A percentile compares a stretch with the other conserved stretches of the same genome.
These are phyloP conservation scores for Misopates orontium DNA, from an alignment of 257 asterid species.

Conservation along the genomic window DNA sequence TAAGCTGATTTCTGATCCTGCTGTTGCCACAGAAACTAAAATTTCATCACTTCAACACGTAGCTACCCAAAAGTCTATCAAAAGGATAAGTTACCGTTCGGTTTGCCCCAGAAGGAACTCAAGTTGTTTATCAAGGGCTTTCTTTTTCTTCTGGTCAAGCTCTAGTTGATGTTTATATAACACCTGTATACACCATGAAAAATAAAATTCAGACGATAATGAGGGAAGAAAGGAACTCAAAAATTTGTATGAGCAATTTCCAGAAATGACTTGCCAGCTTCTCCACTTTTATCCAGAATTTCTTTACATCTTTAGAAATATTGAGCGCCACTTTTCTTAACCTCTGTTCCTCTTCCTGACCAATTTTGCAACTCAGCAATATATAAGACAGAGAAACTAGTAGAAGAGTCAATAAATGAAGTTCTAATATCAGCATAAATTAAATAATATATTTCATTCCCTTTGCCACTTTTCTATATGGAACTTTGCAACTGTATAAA, in stretches of 20 bases:
- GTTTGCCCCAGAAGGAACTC: constrained; percentile 99
- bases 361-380: constrained; percentile 27
- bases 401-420: constrained; percentile 16
- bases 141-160: constrained; percentile 90
- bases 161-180: constrained; percentile 91
- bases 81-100: constrained; percentile 60
- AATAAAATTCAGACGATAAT: constrained; percentile 24
- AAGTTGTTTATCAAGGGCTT: constrained; percentile 91
- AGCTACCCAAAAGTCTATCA: constrained; percentile 17
- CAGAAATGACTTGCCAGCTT: constrained; percentile 69
- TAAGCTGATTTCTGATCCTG: constrained; percentile 20
- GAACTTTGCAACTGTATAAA: constrained; percentile 19
- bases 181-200: constrained; percentile 55
- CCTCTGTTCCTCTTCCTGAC: constrained; percentile 92
- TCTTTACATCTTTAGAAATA: constrained; percentile 92
- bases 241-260: constrained; percentile 20
- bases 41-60: constrained; percentile 15
- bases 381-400: constrained; percentile 23
- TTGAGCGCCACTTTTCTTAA: constrained; percentile 81
- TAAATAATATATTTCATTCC: constrained; percentile 2
- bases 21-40: constrained; percentile 4
- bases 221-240: constrained; percentile 3
- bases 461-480: constrained; percentile 8
- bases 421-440: constrained; percentile 24
- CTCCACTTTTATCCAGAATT: constrained; percentile 96